A percentile compares a stretch with the other conserved stretches of the same genome.
Conservation (phyloP, 164 flowering plant species). For the Liquidambar formosana region DNA sequence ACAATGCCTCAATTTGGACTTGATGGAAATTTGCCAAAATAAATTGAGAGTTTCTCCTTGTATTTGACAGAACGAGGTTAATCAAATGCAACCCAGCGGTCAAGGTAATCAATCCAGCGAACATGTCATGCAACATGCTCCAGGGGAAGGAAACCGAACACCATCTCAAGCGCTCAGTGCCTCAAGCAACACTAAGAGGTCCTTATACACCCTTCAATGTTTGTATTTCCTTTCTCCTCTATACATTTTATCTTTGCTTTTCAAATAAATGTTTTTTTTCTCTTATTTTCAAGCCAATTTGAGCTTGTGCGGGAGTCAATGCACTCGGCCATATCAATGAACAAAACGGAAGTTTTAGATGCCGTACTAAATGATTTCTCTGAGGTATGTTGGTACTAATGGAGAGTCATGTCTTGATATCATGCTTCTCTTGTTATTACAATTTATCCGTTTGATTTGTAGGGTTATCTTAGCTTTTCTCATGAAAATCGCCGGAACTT, state of each 20-base stretch:
- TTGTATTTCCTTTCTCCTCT: background rate
- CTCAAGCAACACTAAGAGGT: constrained; percentile 31
- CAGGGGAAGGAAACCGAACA: constrained; percentile 4
- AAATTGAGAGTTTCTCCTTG: background rate
- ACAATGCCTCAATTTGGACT: background rate
- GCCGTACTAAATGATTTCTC: constrained; percentile 64
- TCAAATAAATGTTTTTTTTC: background rate
- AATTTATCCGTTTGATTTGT: constrained; percentile 12
- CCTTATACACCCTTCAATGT: background rate
- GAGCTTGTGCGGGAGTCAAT: constrained; percentile 55
- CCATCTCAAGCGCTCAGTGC: constrained; percentile 22
- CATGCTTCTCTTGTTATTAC: background rate
- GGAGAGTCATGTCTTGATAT: background rate
- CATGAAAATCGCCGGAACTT: constrained; percentile 50
- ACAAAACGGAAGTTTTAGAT: constrained; percentile 74
- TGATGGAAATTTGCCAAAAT: background rate
- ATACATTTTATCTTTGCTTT: background rate
- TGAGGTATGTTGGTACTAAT: constrained; percentile 37
- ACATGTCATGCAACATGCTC: constrained; percentile 1
- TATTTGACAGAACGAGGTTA: constrained; percentile 24
- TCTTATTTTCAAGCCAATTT: constrained; percentile 42
- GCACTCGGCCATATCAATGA: constrained; percentile 70
- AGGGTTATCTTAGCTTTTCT: constrained; percentile 76
- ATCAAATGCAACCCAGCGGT: constrained; percentile 20
- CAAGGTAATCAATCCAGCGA: constrained; percentile 8